Base-by-base conservation (phyloP, 345 rosid genomes). In the Eucalyptus regnans region DNA sequence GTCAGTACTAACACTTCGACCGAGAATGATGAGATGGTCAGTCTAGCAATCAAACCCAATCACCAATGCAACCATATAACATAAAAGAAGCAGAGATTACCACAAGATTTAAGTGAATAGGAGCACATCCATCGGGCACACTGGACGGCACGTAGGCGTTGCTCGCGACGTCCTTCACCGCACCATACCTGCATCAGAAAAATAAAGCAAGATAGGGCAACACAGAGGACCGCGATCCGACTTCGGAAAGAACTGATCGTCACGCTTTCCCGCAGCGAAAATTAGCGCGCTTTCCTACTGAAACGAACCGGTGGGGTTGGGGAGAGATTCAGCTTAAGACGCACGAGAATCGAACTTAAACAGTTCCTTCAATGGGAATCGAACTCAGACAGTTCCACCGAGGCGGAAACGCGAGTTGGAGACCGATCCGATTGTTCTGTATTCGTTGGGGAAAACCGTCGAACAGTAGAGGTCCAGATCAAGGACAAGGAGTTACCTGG, bases 31-130 rank as follows among this genome's bases (percentile, higher is more conserved):
- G 41, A 76, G 48, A 37, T 41, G 83, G 15, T 10, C 83, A 76
- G 29, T 76, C 83, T 11, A 7, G 16, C 48, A 76, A 76, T 76
- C 22, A 9, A 76, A 22, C 43, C 41, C 79, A 62, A 88, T 62
- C n/a, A 25, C 25, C 46, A 64, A 71, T 9, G 83, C 83, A 76
- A 76, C 83, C 83, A 51, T 37, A 81, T 58, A 85, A 48, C 13
- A 31, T 12, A 20, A 37, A 49, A 84, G 51, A 41, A 66, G 37
- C 20, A 22, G 2, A 80, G 85, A 4, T 93, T 95, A 98, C 99
- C 98, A 98, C 98, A n/a, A 98, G 97, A 90, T 96, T 98, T 86
- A 98, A 89, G 93, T 97, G 99, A n/a, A 97, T 92, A 71, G 98
- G 98, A 88, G 90, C 90, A 91, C 99, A 98, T 46, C 93, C 96